Percentiles rank a stretch among this genome's conserved stretches.
phyloP scores from a whole-genome alignment of 441 rosid species.

The Pelargonium fulgidum region DNA sequence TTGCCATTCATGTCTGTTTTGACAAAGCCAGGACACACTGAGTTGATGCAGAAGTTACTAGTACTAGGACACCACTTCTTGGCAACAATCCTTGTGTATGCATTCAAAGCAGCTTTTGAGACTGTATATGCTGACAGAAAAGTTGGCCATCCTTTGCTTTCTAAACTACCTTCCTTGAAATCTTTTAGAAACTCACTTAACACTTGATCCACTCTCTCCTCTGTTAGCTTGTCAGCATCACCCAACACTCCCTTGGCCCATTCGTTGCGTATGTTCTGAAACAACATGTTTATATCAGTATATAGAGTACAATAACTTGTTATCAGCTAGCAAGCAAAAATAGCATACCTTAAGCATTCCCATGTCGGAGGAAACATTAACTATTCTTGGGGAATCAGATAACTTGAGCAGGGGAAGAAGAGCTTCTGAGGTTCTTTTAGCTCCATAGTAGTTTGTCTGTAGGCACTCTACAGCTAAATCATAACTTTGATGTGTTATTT shows the following conservation, averaged over 20 bases:
- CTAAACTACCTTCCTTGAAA: conserved; percentile 35
- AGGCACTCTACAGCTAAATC: conserved; percentile 40
- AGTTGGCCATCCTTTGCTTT: conserved; percentile 47
- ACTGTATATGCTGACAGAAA: conserved; percentile 26
- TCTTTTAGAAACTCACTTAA: conserved; percentile 38
- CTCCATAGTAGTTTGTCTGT: conserved; percentile 46
- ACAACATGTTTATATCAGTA: background rate
- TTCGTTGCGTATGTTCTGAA: conserved; percentile 34
- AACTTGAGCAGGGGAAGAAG: conserved; percentile 42
- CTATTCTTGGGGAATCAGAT: conserved; percentile 44
- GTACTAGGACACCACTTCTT: conserved; percentile 29
- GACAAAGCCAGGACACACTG: conserved; percentile 49
- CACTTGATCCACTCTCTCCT: conserved; percentile 42
- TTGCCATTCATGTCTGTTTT: conserved; percentile 42
- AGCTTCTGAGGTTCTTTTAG: conserved; percentile 44
- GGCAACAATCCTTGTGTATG: conserved; percentile 49
- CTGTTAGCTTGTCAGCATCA: conserved; percentile 40
- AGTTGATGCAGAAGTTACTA: conserved; percentile 30
- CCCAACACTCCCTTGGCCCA: conserved; percentile 40
- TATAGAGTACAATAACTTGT: too few species aligned
- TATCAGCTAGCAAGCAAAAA: background rate
- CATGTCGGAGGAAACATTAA: conserved; percentile 37
- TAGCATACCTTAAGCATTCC: conserved; percentile 44
- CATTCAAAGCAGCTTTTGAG: conserved; percentile 48
- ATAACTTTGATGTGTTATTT: conserved; percentile 20